These are phyloP conservation scores for Chalaropsis thielavioides DNA, from an alignment of 2,329 filamentous ascomycete species.

Conservation along the genomic window DNA sequence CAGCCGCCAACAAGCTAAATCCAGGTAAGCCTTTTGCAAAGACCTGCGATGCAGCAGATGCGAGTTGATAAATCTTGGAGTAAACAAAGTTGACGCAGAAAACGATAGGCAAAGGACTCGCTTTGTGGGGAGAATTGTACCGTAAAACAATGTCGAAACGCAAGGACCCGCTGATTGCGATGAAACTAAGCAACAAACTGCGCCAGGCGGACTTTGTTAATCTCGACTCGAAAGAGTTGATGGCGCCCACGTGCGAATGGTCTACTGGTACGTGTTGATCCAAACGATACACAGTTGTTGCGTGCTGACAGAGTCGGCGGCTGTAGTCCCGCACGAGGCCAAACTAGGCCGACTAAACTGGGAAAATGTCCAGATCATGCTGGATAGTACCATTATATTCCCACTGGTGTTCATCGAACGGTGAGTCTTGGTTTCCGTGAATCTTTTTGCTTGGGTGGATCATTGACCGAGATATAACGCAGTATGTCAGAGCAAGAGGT, in stretches of 20 bases:
- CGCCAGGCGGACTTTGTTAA: constrained; percentile 50
- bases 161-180: constrained; percentile 52
- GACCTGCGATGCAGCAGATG: background rate
- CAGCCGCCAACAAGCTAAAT: constrained; percentile 64
- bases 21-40: constrained; percentile 31
- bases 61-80: background rate
- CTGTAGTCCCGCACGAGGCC: background rate
- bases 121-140: background rate
- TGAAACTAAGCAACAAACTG: constrained; percentile 45
- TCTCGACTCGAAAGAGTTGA: constrained; percentile 25
- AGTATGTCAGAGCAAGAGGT: background rate
- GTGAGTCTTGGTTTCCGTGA: background rate
- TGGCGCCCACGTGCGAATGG: background rate
- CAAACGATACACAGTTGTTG: background rate
- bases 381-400: background rate
- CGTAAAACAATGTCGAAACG: constrained; percentile 39
- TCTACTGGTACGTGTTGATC: background rate
- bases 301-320: background rate
- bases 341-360: background rate
- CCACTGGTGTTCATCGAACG: background rate
- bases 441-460: background rate
- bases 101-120: background rate
- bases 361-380: background rate
- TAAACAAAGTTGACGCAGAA: background rate
- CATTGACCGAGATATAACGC: background rate